phyloP scores from a whole-genome alignment of 2,329 filamentous ascomycete species.

The Monosporascus sp. region DNA sequence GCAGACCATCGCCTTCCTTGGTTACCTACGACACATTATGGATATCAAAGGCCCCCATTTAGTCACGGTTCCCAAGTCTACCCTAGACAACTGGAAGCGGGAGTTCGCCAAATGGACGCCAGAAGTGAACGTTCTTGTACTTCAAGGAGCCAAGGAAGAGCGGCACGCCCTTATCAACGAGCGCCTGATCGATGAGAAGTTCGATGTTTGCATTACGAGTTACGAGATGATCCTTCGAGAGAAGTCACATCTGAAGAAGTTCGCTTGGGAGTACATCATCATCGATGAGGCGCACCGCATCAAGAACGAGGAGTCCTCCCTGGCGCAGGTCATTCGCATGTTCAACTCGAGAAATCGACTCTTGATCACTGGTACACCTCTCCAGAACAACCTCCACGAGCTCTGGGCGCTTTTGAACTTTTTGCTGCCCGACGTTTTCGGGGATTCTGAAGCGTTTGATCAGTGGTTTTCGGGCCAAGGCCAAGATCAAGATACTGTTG shows the following conservation, averaged over 20 bases:
- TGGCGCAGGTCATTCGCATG: constrained; percentile 91
- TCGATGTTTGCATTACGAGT: constrained; percentile 96
- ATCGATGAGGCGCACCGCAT: constrained; percentile 98
- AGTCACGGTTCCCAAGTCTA: constrained; percentile 91
- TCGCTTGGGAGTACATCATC: constrained; percentile 99
- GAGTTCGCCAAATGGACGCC: constrained; percentile 94
- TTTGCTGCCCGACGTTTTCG: constrained; percentile 94
- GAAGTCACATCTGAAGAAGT: constrained; percentile 91
- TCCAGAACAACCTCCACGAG: constrained; percentile 98
- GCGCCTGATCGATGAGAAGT: constrained; percentile 86
- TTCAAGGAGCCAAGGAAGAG: constrained; percentile 94
- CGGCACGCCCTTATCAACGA: constrained; percentile 84
- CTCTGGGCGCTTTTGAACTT: constrained; percentile 98
- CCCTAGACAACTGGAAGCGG: constrained; percentile 95
- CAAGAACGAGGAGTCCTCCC: constrained; percentile 97
- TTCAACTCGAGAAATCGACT: constrained; percentile 95
- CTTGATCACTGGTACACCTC: constrained; percentile 90
- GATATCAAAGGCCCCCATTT: constrained; percentile 88
- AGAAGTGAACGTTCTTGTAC: constrained; percentile 86
- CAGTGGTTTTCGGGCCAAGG: constrained; percentile 95
- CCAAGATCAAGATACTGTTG: constrained; percentile 88
- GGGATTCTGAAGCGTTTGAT: constrained; percentile 93
- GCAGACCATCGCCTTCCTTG: constrained; percentile 94
- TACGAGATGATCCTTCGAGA: constrained; percentile 99
- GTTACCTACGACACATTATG: constrained; percentile 87